phyloP scores from a whole-genome alignment of 2,329 filamentous ascomycete species.

The Xylariales sp. region DNA sequence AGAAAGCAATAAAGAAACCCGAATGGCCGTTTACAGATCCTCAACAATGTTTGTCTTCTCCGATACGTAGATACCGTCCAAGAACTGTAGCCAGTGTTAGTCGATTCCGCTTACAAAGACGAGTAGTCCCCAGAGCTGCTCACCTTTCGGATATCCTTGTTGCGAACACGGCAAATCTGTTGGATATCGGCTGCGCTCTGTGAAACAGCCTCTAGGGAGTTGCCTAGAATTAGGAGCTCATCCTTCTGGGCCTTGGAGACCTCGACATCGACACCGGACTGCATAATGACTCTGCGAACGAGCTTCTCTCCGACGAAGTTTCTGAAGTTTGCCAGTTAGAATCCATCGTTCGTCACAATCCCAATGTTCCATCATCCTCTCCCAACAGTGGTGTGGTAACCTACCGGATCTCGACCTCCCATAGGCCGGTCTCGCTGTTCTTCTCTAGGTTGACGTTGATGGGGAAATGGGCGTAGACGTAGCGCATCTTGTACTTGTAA shows the following conservation, averaged over 20 bases:
- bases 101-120: neutral
- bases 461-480: slow-evolving; percentile 99
- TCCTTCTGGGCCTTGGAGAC: slow-evolving; percentile 95
- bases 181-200: slow-evolving; percentile 99
- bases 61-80: slow-evolving; percentile 99
- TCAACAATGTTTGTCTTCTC: slow-evolving; percentile 96
- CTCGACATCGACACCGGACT: slow-evolving; percentile 89
- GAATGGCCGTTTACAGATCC: slow-evolving; percentile 63
- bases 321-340: slow-evolving; percentile 60
- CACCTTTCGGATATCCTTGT: slow-evolving; percentile 99
- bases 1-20: slow-evolving; percentile 69
- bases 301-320: slow-evolving; percentile 99
- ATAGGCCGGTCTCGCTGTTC: slow-evolving; percentile 88
- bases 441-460: slow-evolving; percentile 99
- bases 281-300: slow-evolving; percentile 91
- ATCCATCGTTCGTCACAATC: slow-evolving; percentile 29
- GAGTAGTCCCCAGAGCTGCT: slow-evolving; percentile 42
- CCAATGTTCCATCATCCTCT: slow-evolving; percentile 26
- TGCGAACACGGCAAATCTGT: slow-evolving; percentile 98
- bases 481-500: slow-evolving; percentile 99
- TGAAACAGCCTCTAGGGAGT: slow-evolving; percentile 97
- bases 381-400: slow-evolving; percentile 50
- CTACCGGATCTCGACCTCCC: slow-evolving; percentile 97
- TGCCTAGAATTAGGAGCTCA: slow-evolving; percentile 91
- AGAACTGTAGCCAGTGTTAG: slow-evolving; percentile 73